Base-by-base conservation (phyloP, 805 yeast species). In the Blastobotrys chiropterorum region DNA sequence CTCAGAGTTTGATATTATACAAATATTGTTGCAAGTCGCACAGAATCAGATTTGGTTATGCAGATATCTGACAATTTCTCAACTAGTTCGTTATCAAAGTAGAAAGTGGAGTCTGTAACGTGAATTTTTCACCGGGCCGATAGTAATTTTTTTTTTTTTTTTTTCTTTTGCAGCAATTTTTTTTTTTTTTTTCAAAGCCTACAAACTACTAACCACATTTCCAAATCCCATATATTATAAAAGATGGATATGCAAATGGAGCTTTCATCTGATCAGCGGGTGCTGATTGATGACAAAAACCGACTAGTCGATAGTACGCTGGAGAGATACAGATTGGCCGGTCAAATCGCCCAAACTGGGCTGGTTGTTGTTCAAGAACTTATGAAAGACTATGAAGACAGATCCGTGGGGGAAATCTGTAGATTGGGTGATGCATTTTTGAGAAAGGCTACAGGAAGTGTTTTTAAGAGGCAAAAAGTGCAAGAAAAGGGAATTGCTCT, bases 401-500 rank as follows among this genome's bases (percentile, higher is more conserved):
- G 48, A 41, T 53, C 64, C 1, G 52, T 67, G 17, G 71, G 71
- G 38, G 95, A 90, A 62, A 73, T 94, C 56, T 90, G 97, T 74
- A 68, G 87, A 38, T 71, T 85, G 46, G 87, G 95, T 45, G 98
- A 94, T 68, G 79, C 86, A 34, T 85, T 82, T 68, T 70, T 92
- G 64, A 70, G 73, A 47, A 72, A 79, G 43, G 77, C 90, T 51
- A 72, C 86, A 49, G 73, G 74, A 52, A 76, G 72, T 51, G 83
- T 77, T 31, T 90, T 79, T 69, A 83, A 73, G 60, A 72, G 72
- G 59, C 73, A 72, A 31, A 45, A 31, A 17, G 47, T 68, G 38
- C 56, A 59, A 38, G 99, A 94, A 73, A 89, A 86, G 71, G 97
- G 98, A 54, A 86, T 94, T 65, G 87, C 97, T 7, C 80, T 79